Evolutionary conservation across 2,329 filamentous ascomycete genomes (phyloP), one percentile per base, ranked within the genome.

Genomic region (Plectosphaerella plurivora): DNA sequence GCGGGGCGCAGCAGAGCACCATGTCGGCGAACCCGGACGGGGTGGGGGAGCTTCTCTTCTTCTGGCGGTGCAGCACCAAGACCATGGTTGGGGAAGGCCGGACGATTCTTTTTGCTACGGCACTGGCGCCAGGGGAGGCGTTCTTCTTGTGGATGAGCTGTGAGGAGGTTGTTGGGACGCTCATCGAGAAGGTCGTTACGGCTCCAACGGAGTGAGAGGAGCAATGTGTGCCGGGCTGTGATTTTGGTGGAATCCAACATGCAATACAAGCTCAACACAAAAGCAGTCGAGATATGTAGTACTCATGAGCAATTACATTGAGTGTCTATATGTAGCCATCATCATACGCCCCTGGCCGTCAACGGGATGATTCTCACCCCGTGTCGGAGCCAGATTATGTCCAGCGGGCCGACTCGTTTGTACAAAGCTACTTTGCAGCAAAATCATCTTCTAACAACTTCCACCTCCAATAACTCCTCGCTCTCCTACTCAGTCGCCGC

Each of bases 111-210:
- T 56, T 79, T 70, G 18, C 61, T 0, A 79, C 84, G 1, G 70
- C 79, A 0, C 64, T 91, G 18, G 77, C 67, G 1, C 71, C 71
- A 5, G 65, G 73, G 0, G 77, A 81, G 16, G 81, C 87, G 52
- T 70, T 76, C 3, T 79, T 94, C 35, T 77, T 77, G 22, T 89
- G 84, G 55, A 83, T 92, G 47, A 88, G 89, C 66, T 97, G 92
- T 58, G 93, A 97, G 69, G 86, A 91, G 44, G 87, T 97, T 60
- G 89, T 85, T 3, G 83, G 83, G 2, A 85, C 83, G 0, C 65
- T 73, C 33, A 64, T 78, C 14, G 54, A 55, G 46, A 50, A 14
- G 4, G 51, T 51, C 18, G 50, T 54, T 9, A 25, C 22, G 4
- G 50, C 48, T 9, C 48, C 48, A n/a, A 14, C 7, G 16, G 37